These are phyloP conservation scores for Ophiocordyceps camponoti-floridani DNA, from an alignment of 2,329 filamentous ascomycete genomes.

Conservation along the genomic window DNA sequence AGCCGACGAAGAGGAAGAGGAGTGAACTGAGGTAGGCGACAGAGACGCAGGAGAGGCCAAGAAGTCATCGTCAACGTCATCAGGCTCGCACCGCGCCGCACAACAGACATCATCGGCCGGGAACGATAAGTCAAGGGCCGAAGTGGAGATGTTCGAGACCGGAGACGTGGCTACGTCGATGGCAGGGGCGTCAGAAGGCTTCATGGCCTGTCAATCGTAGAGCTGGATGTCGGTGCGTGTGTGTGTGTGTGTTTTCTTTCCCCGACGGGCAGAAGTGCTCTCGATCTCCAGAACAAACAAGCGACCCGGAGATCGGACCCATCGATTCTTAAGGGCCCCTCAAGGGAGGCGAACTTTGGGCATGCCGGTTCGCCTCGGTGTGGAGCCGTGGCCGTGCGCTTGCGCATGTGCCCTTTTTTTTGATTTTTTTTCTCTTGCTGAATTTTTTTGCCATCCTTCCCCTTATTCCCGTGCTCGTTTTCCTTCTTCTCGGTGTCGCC, in stretches of 20 bases:
- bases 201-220: constrained; percentile 1
- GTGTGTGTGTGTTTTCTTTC: too few relatives aligned
- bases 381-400: not conserved
- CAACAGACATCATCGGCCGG: not conserved
- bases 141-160: not conserved
- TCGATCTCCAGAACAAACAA: constrained; percentile 4
- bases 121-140: not conserved
- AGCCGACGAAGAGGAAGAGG: not conserved
- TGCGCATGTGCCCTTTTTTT: not conserved
- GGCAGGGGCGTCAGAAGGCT: not conserved
- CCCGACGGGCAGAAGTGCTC: constrained; percentile 2
- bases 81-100: not conserved
- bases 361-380: not conserved
- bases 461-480: too few relatives aligned
- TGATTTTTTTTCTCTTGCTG: too few relatives aligned
- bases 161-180: not conserved
- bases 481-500: too few relatives aligned
- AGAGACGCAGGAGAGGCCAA: not conserved
- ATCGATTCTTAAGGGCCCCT: not conserved
- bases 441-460: too few relatives aligned
- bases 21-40: not conserved
- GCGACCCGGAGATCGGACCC: constrained; percentile 4
- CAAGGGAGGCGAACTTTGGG: not conserved
- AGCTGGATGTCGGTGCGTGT: not conserved
- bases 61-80: not conserved